Evolutionary conservation across 495 filamentous ascomycete species (phyloP).

Genomic region (Aspergillus ellipticus): DNA sequence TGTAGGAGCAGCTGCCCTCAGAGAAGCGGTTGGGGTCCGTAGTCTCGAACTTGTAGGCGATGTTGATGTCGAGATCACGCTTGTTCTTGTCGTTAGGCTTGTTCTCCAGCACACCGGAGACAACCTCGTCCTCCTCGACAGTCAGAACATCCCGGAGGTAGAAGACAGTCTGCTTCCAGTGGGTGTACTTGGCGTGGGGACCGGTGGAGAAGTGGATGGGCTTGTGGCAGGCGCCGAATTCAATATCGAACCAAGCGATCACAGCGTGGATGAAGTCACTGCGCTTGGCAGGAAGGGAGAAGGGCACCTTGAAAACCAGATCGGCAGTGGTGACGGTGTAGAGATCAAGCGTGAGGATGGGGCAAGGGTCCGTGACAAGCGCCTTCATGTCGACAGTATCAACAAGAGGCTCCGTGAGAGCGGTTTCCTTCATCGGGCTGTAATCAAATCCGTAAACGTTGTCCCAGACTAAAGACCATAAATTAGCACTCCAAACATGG

Average conservation of each 20-base stretch:
- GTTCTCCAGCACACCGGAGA: slow-evolving; percentile 70
- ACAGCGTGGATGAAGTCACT: slow-evolving; percentile 92
- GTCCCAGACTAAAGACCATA: slow-evolving; percentile 70
- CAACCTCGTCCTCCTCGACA: slow-evolving; percentile 70
- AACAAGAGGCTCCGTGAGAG: slow-evolving; percentile 80
- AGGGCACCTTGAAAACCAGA: slow-evolving; percentile 70
- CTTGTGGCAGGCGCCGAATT: slow-evolving; percentile 93
- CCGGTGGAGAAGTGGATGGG: slow-evolving; percentile 80
- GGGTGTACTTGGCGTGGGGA: slow-evolving; percentile 86
- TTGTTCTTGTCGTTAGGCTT: slow-evolving; percentile 91
- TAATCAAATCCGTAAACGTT: slow-evolving; percentile 99
- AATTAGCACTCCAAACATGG: slow-evolving; percentile 14
- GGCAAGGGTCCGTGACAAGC: slow-evolving; percentile 73
- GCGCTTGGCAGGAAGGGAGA: slow-evolving; percentile 66
- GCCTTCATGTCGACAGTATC: slow-evolving; percentile 76
- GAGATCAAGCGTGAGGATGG: slow-evolving; percentile 76
- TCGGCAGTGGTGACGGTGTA: slow-evolving; percentile 72
- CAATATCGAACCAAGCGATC: slow-evolving; percentile 98
- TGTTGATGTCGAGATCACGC: slow-evolving; percentile 87
- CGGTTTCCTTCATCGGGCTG: slow-evolving; percentile 78
- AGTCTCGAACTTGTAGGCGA: slow-evolving; percentile 77
- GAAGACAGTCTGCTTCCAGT: slow-evolving; percentile 95
- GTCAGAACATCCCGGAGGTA: slow-evolving; percentile 82
- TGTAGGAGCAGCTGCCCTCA: slow-evolving; percentile 73
- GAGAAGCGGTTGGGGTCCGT: slow-evolving; percentile 64